A percentile compares a stretch with the other conserved stretches of the same genome.
These are phyloP conservation scores for Nakazawaea anatomiae DNA, from an alignment of 805 yeast species.

Conservation along the genomic window DNA sequence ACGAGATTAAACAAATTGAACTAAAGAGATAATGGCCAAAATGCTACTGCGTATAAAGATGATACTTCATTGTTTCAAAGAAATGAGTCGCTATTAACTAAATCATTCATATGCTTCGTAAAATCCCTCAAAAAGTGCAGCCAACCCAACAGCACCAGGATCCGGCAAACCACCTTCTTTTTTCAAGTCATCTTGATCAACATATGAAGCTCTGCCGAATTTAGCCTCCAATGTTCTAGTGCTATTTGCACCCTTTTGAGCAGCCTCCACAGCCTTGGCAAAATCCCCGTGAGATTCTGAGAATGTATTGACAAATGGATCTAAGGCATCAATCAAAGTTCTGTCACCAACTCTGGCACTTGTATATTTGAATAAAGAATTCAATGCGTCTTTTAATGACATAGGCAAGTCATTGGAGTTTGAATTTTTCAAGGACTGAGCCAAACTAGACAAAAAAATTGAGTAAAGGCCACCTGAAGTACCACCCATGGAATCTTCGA, in stretches of 20 bases:
- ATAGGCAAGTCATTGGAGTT: slow-evolving; percentile 37
- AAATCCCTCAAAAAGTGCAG: slow-evolving; percentile 48
- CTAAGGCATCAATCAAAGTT: slow-evolving; percentile 82
- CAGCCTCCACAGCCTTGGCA: slow-evolving; percentile 58
- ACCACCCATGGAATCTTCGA: slow-evolving; percentile 92
- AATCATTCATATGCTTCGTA: slow-evolving; percentile 5
- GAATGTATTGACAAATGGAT: slow-evolving; percentile 74
- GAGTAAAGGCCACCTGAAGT: slow-evolving; percentile 94
- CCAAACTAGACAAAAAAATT: slow-evolving; percentile 74
- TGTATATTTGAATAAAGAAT: slow-evolving; percentile 77
- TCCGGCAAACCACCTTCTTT: slow-evolving; percentile 77
- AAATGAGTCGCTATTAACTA: too few relatives aligned
- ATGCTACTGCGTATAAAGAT: too few relatives aligned
- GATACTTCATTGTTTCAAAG: too few relatives aligned
- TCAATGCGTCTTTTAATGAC: slow-evolving; percentile 55
- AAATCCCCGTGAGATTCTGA: slow-evolving; percentile 41
- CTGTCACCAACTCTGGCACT: slow-evolving; percentile 86
- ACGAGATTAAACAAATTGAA: too few relatives aligned
- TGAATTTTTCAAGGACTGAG: slow-evolving; percentile 41
- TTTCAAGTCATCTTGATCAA: slow-evolving; percentile 52
- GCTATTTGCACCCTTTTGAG: slow-evolving; percentile 66
- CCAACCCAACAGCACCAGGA: slow-evolving; percentile 91
- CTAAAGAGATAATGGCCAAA: too few relatives aligned
- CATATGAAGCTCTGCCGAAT: slow-evolving; percentile 93
- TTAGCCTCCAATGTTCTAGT: slow-evolving; percentile 76